phyloP scores from a whole-genome alignment of 2,329 filamentous ascomycete genomes.

The Fonsecaea monophora region DNA sequence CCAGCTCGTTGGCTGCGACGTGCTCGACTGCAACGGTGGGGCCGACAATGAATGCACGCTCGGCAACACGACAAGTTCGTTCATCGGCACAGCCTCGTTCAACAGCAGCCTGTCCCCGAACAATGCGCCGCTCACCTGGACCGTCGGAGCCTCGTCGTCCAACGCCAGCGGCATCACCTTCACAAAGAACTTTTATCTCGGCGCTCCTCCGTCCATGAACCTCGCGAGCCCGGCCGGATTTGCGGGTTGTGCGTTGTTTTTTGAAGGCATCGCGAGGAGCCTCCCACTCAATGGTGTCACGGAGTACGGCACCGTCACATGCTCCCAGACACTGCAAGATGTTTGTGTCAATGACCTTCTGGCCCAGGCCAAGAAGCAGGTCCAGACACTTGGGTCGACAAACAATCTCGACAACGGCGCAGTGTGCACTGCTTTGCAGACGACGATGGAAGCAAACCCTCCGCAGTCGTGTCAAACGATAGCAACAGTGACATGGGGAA shows the following conservation, averaged over 20 bases:
- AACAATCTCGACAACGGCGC: background rate
- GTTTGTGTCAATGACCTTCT: slow-evolving; percentile 26
- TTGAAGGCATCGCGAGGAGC: slow-evolving; percentile 32
- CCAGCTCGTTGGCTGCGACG: slow-evolving; percentile 29
- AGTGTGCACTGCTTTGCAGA: slow-evolving; percentile 24
- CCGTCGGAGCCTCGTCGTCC: slow-evolving; percentile 22
- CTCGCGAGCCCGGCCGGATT: slow-evolving; percentile 15
- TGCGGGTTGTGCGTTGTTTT: slow-evolving; percentile 30
- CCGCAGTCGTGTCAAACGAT: slow-evolving; percentile 23
- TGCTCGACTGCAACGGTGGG: slow-evolving; percentile 26
- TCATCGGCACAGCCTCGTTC: slow-evolving; percentile 28
- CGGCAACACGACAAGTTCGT: slow-evolving; percentile 29
- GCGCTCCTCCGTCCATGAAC: slow-evolving; percentile 24
- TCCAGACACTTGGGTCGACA: slow-evolving; percentile 13
- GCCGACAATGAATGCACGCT: slow-evolving; percentile 25
- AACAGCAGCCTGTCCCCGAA: slow-evolving; percentile 24
- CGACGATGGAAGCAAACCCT: slow-evolving; percentile 20
- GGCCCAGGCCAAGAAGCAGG: slow-evolving; percentile 19
- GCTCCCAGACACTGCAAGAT: slow-evolving; percentile 22
- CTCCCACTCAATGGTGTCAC: slow-evolving; percentile 20
- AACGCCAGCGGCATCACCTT: slow-evolving; percentile 14
- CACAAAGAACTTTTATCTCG: slow-evolving; percentile 32
- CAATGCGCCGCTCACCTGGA: slow-evolving; percentile 30
- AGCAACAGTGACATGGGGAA: slow-evolving; percentile 30
- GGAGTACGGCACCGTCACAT: slow-evolving; percentile 28